Conservation (phyloP, 1,139 yeast genomes). For the Lodderomyces margitis region DNA sequence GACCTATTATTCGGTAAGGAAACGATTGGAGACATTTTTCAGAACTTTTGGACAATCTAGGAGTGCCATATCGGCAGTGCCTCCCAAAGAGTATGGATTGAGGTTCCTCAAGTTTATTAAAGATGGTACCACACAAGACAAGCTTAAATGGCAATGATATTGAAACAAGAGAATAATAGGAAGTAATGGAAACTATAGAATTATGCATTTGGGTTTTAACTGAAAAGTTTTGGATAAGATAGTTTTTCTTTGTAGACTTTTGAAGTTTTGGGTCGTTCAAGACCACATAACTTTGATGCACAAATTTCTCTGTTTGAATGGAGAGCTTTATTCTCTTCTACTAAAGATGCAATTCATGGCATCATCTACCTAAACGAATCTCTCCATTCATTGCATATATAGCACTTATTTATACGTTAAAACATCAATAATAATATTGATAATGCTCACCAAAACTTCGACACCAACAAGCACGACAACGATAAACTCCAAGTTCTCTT, state of each 20-base stretch:
- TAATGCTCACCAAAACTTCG: slow-evolving; percentile 83
- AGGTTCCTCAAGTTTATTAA: slow-evolving; percentile 75
- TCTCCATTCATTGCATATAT: too few relatives aligned
- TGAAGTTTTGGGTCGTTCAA: too few relatives aligned
- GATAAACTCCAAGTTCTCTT: slow-evolving; percentile 88
- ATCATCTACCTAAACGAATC: too few relatives aligned
- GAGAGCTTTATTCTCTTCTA: too few relatives aligned
- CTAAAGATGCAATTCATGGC: too few relatives aligned
- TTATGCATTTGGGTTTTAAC: too few relatives aligned
- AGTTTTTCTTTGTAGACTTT: too few relatives aligned
- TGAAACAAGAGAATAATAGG: too few relatives aligned
- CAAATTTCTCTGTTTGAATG: too few relatives aligned
- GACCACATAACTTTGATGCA: too few relatives aligned
- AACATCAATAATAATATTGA: slow-evolving; percentile 55
- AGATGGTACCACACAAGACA: slow-evolving; percentile 25
- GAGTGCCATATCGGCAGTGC: slow-evolving; percentile 79
- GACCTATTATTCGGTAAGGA: slow-evolving; percentile 76
- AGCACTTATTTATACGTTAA: slow-evolving; percentile 27
- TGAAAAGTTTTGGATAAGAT: too few relatives aligned
- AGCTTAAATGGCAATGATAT: slow-evolving; percentile 8
- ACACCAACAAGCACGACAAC: slow-evolving; percentile 85
- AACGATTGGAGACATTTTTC: slow-evolving; percentile 84
- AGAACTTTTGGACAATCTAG: slow-evolving; percentile 70
- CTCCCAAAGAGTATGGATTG: slow-evolving; percentile 86
- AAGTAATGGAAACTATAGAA: too few relatives aligned